Base-by-base conservation (phyloP, 2,329 filamentous ascomycete species). In the Trichoderma polysporum region DNA sequence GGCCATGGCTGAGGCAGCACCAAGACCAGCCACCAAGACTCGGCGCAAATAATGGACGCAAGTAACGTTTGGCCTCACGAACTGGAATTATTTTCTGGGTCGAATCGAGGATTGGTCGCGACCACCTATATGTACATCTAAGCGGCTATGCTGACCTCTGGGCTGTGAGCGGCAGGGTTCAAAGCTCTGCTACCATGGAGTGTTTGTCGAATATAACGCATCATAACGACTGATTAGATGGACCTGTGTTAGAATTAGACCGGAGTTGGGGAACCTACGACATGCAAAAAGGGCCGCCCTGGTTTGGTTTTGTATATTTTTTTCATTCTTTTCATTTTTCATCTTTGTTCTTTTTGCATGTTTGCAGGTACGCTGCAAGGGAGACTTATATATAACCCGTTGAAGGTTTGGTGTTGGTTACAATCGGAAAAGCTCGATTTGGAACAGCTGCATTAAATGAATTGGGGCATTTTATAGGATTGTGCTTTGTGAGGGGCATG, bases 1-100 rank as follows among this genome's bases (percentile, higher is more conserved):
- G 73, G 81, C 79, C 31, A 69, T 70, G 58, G 72, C 68, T n/a
- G 77, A 78, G 39, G 70, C 72, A 4, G 68, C 69, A 12, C 68
- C 72, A 8, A 70, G 69, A n/a, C 74, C 76, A 7, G 70, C 73
- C 22, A 58, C 74, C 29, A 79, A 79, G 69, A 70, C 74, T 7
- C 71, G 76, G 35, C 72, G 74, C 65, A 66, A 60, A 13, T 66
- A 25, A 52, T 33, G 35, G 15, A 45, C 13, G 1, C n/a, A 15
- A 17, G n/a, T 9, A 2, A 25, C 12, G 5, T 39, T 50, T 5
- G 50, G 9, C 19, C 22, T 50, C 12, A 5, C 15, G 15, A 49
- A 25, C 13, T 37, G 15, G 17, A 7, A 25, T 19, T 7, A 29
- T 33, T 37, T 37, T 27, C n/a, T 31, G 3, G 15, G 15, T 17